Evolutionary conservation across 2,329 filamentous ascomycete genomes (phyloP), one percentile per base, ranked within the genome.

Genomic region (Hypoxylon sp.): DNA sequence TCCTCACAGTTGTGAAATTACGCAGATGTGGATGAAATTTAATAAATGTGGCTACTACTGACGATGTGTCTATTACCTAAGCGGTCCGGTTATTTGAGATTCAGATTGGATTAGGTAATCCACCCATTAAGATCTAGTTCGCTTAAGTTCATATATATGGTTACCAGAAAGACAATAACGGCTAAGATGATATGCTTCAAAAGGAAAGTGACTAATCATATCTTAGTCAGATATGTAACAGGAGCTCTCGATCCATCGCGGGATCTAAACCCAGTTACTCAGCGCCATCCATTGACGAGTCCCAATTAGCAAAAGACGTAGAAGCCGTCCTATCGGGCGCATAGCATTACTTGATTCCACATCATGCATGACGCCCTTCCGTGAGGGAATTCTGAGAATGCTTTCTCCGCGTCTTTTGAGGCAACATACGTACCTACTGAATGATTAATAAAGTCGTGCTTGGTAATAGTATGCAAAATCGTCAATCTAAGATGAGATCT

Each of bases 21-120:
- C 59, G 9, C 59, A 61, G 22, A 61, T 61, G 59, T 61, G 50
- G 59, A 54, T 62, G 50, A 62, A 62, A 42, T 54, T 62, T 3
- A 54, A 62, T 11, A 62, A 62, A 11, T 54, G 59, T 13, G 50
- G 59, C n/a, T 62, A 62, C 4, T 62, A 62, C 9, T 62, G 17
- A 54, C 6, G 5, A 22, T 17, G 39, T 10, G 2, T 31, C 29
- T 6, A 31, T 31, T 31, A 9, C 29, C 29, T 31, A 31, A 31
- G 29, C 29, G 29, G 29, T 31, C 29, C 5, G 5, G 24, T 26
- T 26, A 5, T 26, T 26, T 26, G 24, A 26, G 26, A 26, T 26
- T 26, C 5, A 26, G 26, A 2, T 9, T 31, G 6, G 29, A 31
- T 31, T 31, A 31, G 29, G 29, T 31, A 31, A 31, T 9, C 29